Conservation (phyloP, 306 rosid species). For the Vigna nakashimae region DNA sequence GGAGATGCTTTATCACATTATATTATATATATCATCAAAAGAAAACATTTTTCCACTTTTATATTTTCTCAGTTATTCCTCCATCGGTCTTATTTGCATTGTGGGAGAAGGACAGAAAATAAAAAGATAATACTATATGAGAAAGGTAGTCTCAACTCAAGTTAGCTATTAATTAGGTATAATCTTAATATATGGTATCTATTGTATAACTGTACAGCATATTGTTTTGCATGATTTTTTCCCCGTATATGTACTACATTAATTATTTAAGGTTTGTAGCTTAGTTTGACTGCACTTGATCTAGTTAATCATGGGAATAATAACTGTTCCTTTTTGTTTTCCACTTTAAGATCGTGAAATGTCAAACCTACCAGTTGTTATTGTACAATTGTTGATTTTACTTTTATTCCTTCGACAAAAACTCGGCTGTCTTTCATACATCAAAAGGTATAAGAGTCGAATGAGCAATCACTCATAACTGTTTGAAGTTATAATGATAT, state of each 20-base stretch:
- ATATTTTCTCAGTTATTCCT: not conserved
- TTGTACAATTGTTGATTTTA: not conserved
- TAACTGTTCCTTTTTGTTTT: not conserved
- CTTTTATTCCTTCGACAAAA: not conserved
- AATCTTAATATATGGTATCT: constrained; percentile 42
- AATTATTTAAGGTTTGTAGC: constrained; percentile 38
- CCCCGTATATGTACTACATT: constrained; percentile 38
- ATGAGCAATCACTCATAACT: not conserved
- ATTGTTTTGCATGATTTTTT: constrained; percentile 42
- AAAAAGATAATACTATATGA: constrained; percentile 43
- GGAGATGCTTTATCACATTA: constrained; percentile 41
- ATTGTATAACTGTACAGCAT: constrained; percentile 71
- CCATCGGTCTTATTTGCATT: constrained; percentile 35
- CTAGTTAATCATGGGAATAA: constrained; percentile 45
- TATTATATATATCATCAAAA: constrained; percentile 21
- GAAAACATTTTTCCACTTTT: constrained; percentile 33
- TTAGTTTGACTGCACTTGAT: constrained; percentile 37
- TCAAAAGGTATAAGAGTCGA: too few relatives aligned
- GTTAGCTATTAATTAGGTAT: constrained; percentile 40
- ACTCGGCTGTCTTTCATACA: not conserved
- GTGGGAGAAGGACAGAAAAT: constrained; percentile 41
- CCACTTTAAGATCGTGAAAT: not conserved
- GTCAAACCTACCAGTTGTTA: constrained; percentile 2
- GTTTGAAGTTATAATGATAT: not conserved
- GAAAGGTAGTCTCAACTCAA: constrained; percentile 43